Evolutionary conservation across 768 basidiomycete species (phyloP).

Genomic region (Lactarius sanguifluus): DNA sequence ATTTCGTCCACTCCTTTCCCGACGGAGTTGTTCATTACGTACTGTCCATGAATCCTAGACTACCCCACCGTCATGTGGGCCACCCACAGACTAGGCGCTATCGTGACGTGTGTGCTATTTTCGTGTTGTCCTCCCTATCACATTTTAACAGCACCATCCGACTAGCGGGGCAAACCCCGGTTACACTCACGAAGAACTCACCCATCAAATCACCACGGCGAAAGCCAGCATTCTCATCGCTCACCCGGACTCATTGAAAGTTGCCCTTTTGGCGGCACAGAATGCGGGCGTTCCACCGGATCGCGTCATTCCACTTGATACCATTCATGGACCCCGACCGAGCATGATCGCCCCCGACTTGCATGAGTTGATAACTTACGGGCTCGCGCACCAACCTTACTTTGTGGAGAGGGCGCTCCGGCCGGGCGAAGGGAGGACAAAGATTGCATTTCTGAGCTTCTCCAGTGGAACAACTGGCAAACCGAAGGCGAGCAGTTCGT

Average conservation of each 20-base stretch:
- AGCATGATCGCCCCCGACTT: slow-evolving; percentile 36
- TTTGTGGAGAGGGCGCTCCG: slow-evolving; percentile 49
- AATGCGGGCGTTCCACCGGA: slow-evolving; percentile 35
- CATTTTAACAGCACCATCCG: not conserved
- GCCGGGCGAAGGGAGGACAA: slow-evolving; percentile 58
- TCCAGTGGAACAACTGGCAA: slow-evolving; percentile 76
- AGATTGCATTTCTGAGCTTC: slow-evolving; percentile 66
- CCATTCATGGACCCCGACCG: not conserved
- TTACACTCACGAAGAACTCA: slow-evolving; percentile 57
- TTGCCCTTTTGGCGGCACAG: slow-evolving; percentile 36
- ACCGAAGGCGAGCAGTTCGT: slow-evolving; percentile 34
- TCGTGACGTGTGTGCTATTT: slow-evolving; percentile 29
- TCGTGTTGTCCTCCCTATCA: not conserved
- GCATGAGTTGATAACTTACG: slow-evolving; percentile 49
- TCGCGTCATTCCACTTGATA: slow-evolving; percentile 35
- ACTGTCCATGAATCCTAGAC: not conserved
- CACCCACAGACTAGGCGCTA: slow-evolving; percentile 32
- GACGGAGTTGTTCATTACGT: not conserved
- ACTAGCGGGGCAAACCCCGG: slow-evolving; percentile 60
- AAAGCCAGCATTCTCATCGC: slow-evolving; percentile 34
- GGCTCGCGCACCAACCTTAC: slow-evolving; percentile 36
- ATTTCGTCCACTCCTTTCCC: not conserved
- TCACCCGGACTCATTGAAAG: slow-evolving; percentile 34
- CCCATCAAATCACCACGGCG: slow-evolving; percentile 48
- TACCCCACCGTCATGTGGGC: slow-evolving; percentile 31